phyloP scores from a whole-genome alignment of 1,284 basidiomycete species.

The Blastosporella zonata region DNA sequence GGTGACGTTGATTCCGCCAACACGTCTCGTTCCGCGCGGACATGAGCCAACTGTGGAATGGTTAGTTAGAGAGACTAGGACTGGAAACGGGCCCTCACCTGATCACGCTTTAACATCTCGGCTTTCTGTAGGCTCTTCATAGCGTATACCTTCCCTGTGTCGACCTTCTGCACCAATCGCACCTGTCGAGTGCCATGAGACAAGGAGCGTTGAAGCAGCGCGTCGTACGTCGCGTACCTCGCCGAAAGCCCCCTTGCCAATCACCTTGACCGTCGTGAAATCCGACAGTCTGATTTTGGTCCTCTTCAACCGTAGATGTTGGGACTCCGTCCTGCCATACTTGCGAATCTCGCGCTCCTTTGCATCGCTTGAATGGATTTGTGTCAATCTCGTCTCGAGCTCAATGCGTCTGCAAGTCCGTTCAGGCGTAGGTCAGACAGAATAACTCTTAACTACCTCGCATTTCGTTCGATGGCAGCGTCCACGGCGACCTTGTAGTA shows the following conservation, averaged over 20 bases:
- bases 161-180: conserved; percentile 92
- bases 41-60: conserved; percentile 80
- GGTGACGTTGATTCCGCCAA: conserved; percentile 96
- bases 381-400: conserved; percentile 84
- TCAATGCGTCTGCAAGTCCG: conserved; percentile 73
- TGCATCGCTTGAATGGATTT: conserved; percentile 74
- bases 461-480: conserved; percentile 50
- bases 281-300: conserved; percentile 93
- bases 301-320: conserved; percentile 86
- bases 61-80: conserved; percentile 1
- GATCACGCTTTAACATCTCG: conserved; percentile 99
- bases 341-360: conserved; percentile 91
- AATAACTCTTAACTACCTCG: conserved; percentile 37
- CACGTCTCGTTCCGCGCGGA: conserved; percentile 97
- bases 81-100: conserved; percentile 48
- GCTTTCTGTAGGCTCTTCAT: conserved; percentile 99
- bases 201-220: not conserved
- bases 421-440: not conserved
- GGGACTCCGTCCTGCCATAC: conserved; percentile 89
- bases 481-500: conserved; percentile 86
- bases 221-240: conserved; percentile 53
- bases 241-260: conserved; percentile 98
- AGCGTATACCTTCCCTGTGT: conserved; percentile 97
- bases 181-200: conserved; percentile 50
- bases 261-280: conserved; percentile 97